phyloP scores from a whole-genome alignment of 2,329 filamentous ascomycete genomes.

The Aspergillus transmontanensis region DNA sequence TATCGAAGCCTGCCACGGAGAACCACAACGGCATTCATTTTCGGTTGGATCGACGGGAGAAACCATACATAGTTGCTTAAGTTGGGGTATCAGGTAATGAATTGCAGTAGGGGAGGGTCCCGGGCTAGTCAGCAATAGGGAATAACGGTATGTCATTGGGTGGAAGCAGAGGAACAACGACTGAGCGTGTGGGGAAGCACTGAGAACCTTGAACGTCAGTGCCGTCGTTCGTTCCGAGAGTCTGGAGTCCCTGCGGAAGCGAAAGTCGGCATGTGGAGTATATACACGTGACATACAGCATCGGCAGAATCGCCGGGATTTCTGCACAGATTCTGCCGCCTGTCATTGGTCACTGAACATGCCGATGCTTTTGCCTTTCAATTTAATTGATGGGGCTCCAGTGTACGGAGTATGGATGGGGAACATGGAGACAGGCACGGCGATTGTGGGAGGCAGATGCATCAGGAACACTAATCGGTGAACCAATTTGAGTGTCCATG shows the following conservation, averaged over 20 bases:
- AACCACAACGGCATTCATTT: slow-evolving; percentile 38
- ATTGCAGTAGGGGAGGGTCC: background rate
- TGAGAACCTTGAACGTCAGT: slow-evolving; percentile 17
- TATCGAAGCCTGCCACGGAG: slow-evolving; percentile 26
- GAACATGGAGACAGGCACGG: background rate
- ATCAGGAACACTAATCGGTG: background rate
- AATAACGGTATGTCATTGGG: background rate
- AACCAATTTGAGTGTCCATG: background rate
- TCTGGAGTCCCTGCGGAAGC: slow-evolving; percentile 24
- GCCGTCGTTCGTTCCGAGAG: slow-evolving; percentile 31
- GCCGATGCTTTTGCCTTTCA: slow-evolving; percentile 8
- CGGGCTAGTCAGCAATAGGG: slow-evolving; percentile 1
- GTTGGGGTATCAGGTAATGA: slow-evolving; percentile 11
- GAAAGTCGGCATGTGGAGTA: slow-evolving; percentile 34
- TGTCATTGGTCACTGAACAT: slow-evolving; percentile 11
- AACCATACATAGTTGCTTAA: background rate
- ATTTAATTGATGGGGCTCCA: background rate
- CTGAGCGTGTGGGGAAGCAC: slow-evolving; percentile 14
- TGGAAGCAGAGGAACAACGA: slow-evolving; percentile 10
- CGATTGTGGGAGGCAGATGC: background rate
- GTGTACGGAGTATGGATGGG: background rate
- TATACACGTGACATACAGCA: slow-evolving; percentile 25
- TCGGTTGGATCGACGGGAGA: slow-evolving; percentile 33
- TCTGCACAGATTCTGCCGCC: slow-evolving; percentile 6
- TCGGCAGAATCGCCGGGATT: slow-evolving; percentile 30